Percentiles rank a stretch among this genome's conserved stretches.
Conservation (phyloP, 768 basidiomycete species). For the Tubosaeta sp. region DNA sequence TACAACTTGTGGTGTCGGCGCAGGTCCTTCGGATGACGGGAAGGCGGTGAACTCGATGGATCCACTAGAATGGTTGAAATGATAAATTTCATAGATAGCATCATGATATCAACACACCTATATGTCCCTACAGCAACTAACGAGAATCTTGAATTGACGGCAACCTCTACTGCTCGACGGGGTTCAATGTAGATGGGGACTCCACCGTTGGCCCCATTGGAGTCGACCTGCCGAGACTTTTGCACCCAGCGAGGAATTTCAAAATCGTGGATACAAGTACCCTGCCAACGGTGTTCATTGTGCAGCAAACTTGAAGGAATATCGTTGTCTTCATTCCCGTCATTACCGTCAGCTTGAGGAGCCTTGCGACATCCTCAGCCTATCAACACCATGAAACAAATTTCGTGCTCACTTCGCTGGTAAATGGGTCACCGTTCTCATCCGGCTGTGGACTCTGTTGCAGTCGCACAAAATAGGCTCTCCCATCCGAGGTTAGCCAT, state of each 20-base stretch:
- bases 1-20: slow-evolving; percentile 58
- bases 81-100: neutral
- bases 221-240: slow-evolving; percentile 60
- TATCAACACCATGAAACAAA: neutral
- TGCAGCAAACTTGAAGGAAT: slow-evolving; percentile 6
- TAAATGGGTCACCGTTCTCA: slow-evolving; percentile 46
- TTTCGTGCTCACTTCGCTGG: slow-evolving; percentile 37
- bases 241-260: slow-evolving; percentile 75
- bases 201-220: slow-evolving; percentile 34
- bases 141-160: slow-evolving; percentile 78
- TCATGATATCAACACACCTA: slow-evolving; percentile 39
- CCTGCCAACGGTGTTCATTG: slow-evolving; percentile 50
- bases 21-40: slow-evolving; percentile 55
- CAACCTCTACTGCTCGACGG: slow-evolving; percentile 57
- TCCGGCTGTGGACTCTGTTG: slow-evolving; percentile 34
- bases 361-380: slow-evolving; percentile 13
- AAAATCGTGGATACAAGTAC: slow-evolving; percentile 76
- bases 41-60: slow-evolving; percentile 63
- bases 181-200: slow-evolving; percentile 55
- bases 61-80: slow-evolving; percentile 42
- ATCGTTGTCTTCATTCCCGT: slow-evolving; percentile 3
- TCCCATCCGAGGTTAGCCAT: slow-evolving; percentile 83
- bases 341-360: slow-evolving; percentile 3
- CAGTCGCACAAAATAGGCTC: slow-evolving; percentile 74
- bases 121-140: slow-evolving; percentile 75